Base-by-base conservation (phyloP, 106 monocot species). In the Ottelia alismoides region DNA sequence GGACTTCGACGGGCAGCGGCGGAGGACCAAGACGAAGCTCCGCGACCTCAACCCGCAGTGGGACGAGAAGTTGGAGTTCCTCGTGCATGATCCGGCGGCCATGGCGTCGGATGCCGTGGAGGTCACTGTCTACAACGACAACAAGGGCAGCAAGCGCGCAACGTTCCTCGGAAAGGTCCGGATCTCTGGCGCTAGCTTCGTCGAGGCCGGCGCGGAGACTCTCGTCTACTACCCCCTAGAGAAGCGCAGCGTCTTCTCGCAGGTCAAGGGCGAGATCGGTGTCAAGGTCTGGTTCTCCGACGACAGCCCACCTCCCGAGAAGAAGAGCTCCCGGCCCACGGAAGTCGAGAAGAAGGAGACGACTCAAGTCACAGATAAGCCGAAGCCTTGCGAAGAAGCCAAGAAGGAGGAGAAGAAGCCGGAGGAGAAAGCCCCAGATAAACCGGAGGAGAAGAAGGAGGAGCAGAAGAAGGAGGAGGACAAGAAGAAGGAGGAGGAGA, bases 201-300 rank as follows among this genome's bases (percentile, higher is more conserved):
- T 60, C 24, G 67, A 72, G 45, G 68, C 67, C 2, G 92, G 79
- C 14, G 44, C 70, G 0, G 82, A 87, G 62, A 47, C 57, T 2
- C 32, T 92, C 64, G 62, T 92, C 27, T 83, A 87, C 57, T 92
- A 77, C 31, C 87, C 92, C n/a, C 63, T 92, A 53, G 92, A 92
- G 83, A 92, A 92, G 65, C 56, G 92, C 66, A 87, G 92, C 62
- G 87, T 92, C 10, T 92, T 92, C 59, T 92, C 92, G 0, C 92
- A 92, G 74, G 63, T 92, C 23, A 86, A 87, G 49, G 92, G 92
- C 5, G 92, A 92, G 79, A 83, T 92, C 40, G 92, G 79, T 9
- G 50, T 92, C 24, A 83, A 74, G 74, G 46, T 92, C 17, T 83
- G 51, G 45, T 92, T 69, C 55, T 69, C 47, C 2, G 92, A 92